Percentiles rank a stretch among this genome's conserved stretches.
Evolutionary conservation across 2,329 filamentous ascomycete species (phyloP).

Genomic region (Fusarium continuum): DNA sequence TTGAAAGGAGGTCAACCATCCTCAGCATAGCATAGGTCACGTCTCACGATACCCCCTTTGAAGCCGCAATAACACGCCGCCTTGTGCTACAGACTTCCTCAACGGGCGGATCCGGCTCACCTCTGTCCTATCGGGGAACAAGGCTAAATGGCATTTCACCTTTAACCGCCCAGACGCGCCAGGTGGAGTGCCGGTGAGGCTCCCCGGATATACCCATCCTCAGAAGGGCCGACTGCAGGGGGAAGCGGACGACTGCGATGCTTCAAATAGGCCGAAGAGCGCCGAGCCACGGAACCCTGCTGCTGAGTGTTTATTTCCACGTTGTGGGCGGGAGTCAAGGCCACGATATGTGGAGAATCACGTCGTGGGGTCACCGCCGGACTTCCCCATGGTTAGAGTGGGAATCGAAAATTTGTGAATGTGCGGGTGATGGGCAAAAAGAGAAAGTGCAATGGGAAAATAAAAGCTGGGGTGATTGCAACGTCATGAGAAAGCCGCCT

Average conservation of each 20-base stretch:
- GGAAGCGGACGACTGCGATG: not conserved
- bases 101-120: not conserved
- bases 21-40: not conserved
- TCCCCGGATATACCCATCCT: not conserved
- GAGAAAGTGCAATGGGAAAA: not conserved
- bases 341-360: constrained; percentile 10
- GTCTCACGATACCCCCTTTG: not conserved
- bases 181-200: not conserved
- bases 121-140: constrained; percentile 17
- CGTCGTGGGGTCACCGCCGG: constrained; percentile 1
- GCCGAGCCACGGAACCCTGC: constrained; percentile 9
- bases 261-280: constrained; percentile 11
- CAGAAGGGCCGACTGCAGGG: constrained; percentile 5
- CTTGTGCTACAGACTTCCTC: not conserved
- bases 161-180: constrained; percentile 16
- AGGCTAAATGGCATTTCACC: constrained; percentile 15
- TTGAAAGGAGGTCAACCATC: not conserved
- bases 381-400: not conserved
- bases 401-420: not conserved
- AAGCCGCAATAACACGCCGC: not conserved
- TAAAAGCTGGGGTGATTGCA: not conserved
- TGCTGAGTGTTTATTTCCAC: not conserved
- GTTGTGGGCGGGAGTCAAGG: not conserved
- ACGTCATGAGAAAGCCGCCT: not conserved
- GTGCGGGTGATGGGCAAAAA: not conserved